A percentile compares a stretch with the other conserved stretches of the same genome.
phyloP scores from a whole-genome alignment of 768 basidiomycete genomes.

The Suillus brevipes region DNA sequence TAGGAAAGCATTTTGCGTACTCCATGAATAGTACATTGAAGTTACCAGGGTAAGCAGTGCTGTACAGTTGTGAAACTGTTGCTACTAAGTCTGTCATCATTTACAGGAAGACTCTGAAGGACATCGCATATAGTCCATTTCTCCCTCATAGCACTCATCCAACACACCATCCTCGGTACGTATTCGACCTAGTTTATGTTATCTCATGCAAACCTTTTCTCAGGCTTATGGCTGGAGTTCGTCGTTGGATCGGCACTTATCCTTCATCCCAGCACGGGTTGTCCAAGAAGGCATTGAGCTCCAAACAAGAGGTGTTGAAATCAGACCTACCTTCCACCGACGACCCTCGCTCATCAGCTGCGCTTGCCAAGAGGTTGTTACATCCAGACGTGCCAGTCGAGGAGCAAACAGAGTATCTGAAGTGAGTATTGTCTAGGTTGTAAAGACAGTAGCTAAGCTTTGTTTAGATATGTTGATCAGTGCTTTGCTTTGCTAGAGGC shows the following conservation, averaged over 20 bases:
- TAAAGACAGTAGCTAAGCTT: conserved; percentile 1
- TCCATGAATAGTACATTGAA: conserved; percentile 90
- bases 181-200: conserved; percentile 25
- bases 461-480: conserved; percentile 69
- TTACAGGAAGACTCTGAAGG: conserved; percentile 65
- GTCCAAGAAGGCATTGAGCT: conserved; percentile 37
- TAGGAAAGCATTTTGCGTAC: conserved; percentile 88
- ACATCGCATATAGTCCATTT: conserved; percentile 76
- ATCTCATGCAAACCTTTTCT: conserved; percentile 7
- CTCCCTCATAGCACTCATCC: conserved; percentile 50
- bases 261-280: conserved; percentile 42
- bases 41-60: conserved; percentile 64
- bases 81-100: neutral
- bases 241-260: conserved; percentile 71
- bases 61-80: neutral
- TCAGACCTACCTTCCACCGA: conserved; percentile 29
- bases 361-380: conserved; percentile 56
- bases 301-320: conserved; percentile 23
- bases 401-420: conserved; percentile 73
- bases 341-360: conserved; percentile 50
- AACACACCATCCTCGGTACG: conserved; percentile 38
- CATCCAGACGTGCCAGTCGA: conserved; percentile 62
- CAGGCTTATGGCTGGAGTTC: conserved; percentile 77
- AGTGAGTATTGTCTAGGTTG: conserved; percentile 39
- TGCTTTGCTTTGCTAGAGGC: conserved; percentile 64